Base-by-base conservation (phyloP, 257 asterid genomes). In the Ajuga chamaepitys region DNA sequence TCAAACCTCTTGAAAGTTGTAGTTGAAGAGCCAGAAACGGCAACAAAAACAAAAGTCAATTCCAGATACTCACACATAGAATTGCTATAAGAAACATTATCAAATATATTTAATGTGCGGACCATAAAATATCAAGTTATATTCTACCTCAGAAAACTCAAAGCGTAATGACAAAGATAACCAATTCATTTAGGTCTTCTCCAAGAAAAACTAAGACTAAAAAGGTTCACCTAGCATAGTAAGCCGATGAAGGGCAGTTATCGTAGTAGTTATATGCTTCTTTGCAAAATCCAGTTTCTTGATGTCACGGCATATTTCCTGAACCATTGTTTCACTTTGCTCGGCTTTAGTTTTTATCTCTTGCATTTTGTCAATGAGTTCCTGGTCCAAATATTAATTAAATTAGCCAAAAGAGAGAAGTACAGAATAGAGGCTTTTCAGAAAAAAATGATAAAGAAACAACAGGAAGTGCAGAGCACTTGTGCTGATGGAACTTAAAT, bases 311-410 rank as follows among this genome's bases (percentile, higher is more conserved):
- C 99, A 93, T 70, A 93, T 93, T 84, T 93, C 99, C 83, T 93
- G 99, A 78, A 93, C 99, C 99, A 93, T 93, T 64, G 96, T 86
- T 83, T 93, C 99, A 76, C 97, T 93, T 86, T 93, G 99, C 82
- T 89, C 97, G 63, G 99, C 99, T 71, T 93, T 93, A 68, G 86
- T 84, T 81, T 93, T 93, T 53, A 93, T 93, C 81, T 93, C 99
- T 83, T 95, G 88, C 80, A 89, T 86, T 82, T 93, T 93, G 77
- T 80, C 62, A 86, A 89, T 84, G 86, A 93, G 99, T 79, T 93
- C 99, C 99, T 93, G 82, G 77, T 72, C 56, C 72, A 55, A 62
- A 62, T 6, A 64, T 64, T 59, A 62, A 58, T 9, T 51, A 17
- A 67, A 60, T 70, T 66, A 73, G 66, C 58, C 57, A 55, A 50